Conservation (phyloP, 441 rosid genomes). For the Populus hybrid region DNA sequence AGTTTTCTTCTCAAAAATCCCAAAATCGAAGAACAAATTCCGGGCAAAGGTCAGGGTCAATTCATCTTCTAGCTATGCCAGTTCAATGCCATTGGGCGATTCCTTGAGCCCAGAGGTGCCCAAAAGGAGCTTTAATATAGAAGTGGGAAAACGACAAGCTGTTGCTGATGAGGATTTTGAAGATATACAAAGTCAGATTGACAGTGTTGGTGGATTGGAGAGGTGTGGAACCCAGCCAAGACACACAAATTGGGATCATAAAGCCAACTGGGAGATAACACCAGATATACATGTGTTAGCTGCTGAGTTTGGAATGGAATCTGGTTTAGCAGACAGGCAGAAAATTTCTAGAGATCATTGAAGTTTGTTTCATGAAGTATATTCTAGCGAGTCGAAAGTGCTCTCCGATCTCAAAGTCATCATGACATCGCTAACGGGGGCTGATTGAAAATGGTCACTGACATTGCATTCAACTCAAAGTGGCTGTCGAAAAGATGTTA, state of each 20-base stretch:
- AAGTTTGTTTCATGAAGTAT: conserved; percentile 14
- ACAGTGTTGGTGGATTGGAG: conserved; percentile 43
- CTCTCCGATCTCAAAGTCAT: background rate
- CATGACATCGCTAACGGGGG: background rate
- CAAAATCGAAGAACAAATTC: conserved; percentile 52
- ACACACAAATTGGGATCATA: conserved; percentile 29
- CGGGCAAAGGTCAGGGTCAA: conserved; percentile 41
- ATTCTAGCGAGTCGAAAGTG: background rate
- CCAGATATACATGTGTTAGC: conserved; percentile 40
- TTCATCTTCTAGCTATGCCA: conserved; percentile 27
- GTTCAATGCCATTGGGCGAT: conserved; percentile 28
- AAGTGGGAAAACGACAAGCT: conserved; percentile 49
- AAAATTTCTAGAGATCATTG: conserved; percentile 25
- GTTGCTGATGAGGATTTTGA: conserved; percentile 61
- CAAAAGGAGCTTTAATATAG: conserved; percentile 40
- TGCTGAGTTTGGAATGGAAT: conserved; percentile 43
- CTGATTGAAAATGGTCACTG: conserved; percentile 13
- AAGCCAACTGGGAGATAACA: conserved; percentile 45
- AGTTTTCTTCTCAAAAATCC: conserved; percentile 46
- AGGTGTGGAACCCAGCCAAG: conserved; percentile 51
- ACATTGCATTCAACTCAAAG: conserved; percentile 10
- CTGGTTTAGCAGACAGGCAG: conserved; percentile 28
- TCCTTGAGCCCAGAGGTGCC: conserved; percentile 39
- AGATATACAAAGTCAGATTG: conserved; percentile 53
- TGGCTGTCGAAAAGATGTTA: conserved; percentile 1